Evolutionary conservation across 2,329 filamentous ascomycete species (phyloP).

Genomic region (Hymenoscyphus fructigenus): DNA sequence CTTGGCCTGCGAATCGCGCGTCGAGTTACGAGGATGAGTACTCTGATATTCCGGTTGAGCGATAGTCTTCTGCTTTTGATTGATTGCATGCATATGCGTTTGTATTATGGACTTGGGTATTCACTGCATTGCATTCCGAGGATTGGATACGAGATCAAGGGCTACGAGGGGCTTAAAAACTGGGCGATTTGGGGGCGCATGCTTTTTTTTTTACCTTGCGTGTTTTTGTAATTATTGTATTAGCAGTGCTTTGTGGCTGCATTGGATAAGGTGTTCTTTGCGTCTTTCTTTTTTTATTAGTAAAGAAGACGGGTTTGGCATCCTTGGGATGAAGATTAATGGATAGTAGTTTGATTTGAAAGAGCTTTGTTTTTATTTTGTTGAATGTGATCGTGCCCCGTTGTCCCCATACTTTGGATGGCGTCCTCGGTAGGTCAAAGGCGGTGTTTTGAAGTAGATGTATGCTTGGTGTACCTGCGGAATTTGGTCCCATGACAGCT

Average conservation of each 20-base stretch:
- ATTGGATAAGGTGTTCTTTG: too few relatives aligned
- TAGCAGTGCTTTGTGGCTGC: neutral
- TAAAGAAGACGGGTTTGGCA: too few relatives aligned
- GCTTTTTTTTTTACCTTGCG: neutral
- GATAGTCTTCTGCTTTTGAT: neutral
- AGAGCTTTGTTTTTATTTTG: too few relatives aligned
- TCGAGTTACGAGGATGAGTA: constrained; percentile 30
- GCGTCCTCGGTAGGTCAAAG: too few relatives aligned
- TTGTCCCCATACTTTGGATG: too few relatives aligned
- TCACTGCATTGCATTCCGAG: neutral
- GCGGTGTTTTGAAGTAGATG: too few relatives aligned
- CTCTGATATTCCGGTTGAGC: constrained; percentile 24
- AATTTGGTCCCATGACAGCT: too few relatives aligned
- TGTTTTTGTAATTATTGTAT: neutral
- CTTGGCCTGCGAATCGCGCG: constrained; percentile 14
- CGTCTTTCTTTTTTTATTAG: too few relatives aligned
- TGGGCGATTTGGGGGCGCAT: neutral
- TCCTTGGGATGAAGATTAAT: too few relatives aligned
- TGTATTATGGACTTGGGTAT: neutral
- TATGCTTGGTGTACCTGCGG: too few relatives aligned
- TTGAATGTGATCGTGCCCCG: too few relatives aligned
- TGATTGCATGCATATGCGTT: neutral
- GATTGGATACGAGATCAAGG: neutral
- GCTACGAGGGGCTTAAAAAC: neutral
- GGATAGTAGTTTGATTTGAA: too few relatives aligned